Conservation (phyloP, 176 grass and related monocot species). For the Sorghum bicolor region Sorghum_bicolor_NCBIv3 NC_012872.2:55171001-55171500, state of each 20-base stretch:
- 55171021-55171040: slow-evolving; percentile 91
- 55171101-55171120: slow-evolving; percentile 58
- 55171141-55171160: slow-evolving; percentile 39
- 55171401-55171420: too few relatives aligned
- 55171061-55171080: slow-evolving; percentile 59
- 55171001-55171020: slow-evolving; percentile 95
- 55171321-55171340: not conserved
- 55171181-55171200: not conserved
- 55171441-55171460: too few relatives aligned
- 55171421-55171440: too few relatives aligned
- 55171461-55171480: too few relatives aligned
- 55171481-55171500: too few relatives aligned
- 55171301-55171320: not conserved
- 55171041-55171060: slow-evolving; percentile 73
- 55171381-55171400: too few relatives aligned
- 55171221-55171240: not conserved
- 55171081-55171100: slow-evolving; percentile 58
- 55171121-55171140: slow-evolving; percentile 52
- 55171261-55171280: not conserved
- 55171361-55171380: too few relatives aligned
- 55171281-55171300: not conserved
- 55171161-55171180: too few relatives aligned
- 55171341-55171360: too few relatives aligned
- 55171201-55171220: not conserved
- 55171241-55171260: not conserved